Conservation (phyloP, 1,139 yeast genomes). For the Geotrichum carabidarum region DNA sequence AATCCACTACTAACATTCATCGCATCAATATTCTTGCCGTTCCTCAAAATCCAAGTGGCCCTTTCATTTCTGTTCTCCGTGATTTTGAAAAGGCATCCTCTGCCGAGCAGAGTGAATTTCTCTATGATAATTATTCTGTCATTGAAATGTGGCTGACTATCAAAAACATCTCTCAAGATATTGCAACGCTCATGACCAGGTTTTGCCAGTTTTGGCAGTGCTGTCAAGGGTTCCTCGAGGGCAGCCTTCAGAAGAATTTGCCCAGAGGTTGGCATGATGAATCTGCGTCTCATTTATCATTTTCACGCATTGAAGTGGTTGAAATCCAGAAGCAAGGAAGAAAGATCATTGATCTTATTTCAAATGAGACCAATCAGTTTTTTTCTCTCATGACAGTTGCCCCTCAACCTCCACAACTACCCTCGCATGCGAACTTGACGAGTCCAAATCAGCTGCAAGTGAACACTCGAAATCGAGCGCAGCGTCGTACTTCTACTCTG, state of each 20-base stretch:
- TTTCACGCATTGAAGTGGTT: slow-evolving; percentile 30
- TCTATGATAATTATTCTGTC: slow-evolving; percentile 45
- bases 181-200: slow-evolving; percentile 34
- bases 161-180: slow-evolving; percentile 44
- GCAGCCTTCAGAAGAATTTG: slow-evolving; percentile 41
- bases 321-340: slow-evolving; percentile 30
- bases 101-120: slow-evolving; percentile 21
- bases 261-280: slow-evolving; percentile 45
- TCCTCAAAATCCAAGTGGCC: slow-evolving; percentile 28
- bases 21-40: slow-evolving; percentile 32
- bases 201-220: slow-evolving; percentile 47
- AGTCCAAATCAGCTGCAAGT: background rate
- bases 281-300: slow-evolving; percentile 34
- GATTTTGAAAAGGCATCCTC: slow-evolving; percentile 9
- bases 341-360: slow-evolving; percentile 28
- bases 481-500: slow-evolving; percentile 19
- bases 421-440: background rate
- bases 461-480: slow-evolving; percentile 23
- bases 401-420: background rate
- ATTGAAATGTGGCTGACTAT: slow-evolving; percentile 53
- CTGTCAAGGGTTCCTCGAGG: slow-evolving; percentile 45
- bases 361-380: slow-evolving; percentile 31
- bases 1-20: slow-evolving; percentile 33
- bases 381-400: slow-evolving; percentile 22
- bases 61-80: slow-evolving; percentile 25